These are phyloP conservation scores for Yarrowia alimentaria DNA, from an alignment of 805 yeast species.

Conservation along the genomic window DNA sequence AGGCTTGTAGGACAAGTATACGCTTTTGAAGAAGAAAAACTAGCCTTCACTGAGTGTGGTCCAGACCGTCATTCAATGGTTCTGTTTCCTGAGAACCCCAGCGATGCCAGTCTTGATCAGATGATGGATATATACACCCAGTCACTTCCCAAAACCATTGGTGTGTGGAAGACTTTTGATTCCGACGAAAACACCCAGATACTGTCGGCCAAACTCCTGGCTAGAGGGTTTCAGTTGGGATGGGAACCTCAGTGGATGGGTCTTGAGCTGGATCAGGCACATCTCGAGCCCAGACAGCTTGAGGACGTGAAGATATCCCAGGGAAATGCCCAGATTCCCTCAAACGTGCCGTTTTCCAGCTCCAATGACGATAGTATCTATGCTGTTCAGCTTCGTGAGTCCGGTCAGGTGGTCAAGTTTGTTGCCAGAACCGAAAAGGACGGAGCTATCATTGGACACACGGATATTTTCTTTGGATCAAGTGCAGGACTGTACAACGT, in stretches of 20 bases:
- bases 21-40: background rate
- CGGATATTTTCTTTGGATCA: slow-evolving; percentile 3
- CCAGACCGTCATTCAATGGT: slow-evolving; percentile 3
- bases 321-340: background rate
- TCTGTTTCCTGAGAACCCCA: background rate
- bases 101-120: background rate
- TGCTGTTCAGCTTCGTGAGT: background rate
- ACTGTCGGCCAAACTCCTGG: background rate
- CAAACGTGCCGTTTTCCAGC: background rate
- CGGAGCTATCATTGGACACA: background rate
- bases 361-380: background rate
- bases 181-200: background rate
- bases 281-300: background rate
- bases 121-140: slow-evolving; percentile 1
- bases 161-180: slow-evolving; percentile 10
- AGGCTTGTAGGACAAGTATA: slow-evolving; percentile 1
- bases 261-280: background rate
- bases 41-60: slow-evolving; percentile 1
- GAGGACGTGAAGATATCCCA: background rate
- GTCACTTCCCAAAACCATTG: slow-evolving; percentile 6
- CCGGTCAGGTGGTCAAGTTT: slow-evolving; percentile 5
- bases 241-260: slow-evolving; percentile 23
- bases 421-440: background rate
- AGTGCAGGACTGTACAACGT: slow-evolving; percentile 4
- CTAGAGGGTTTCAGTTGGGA: slow-evolving; percentile 3